Conservation (phyloP, 805 yeast genomes). For the Kodamaea laetipori region DNA sequence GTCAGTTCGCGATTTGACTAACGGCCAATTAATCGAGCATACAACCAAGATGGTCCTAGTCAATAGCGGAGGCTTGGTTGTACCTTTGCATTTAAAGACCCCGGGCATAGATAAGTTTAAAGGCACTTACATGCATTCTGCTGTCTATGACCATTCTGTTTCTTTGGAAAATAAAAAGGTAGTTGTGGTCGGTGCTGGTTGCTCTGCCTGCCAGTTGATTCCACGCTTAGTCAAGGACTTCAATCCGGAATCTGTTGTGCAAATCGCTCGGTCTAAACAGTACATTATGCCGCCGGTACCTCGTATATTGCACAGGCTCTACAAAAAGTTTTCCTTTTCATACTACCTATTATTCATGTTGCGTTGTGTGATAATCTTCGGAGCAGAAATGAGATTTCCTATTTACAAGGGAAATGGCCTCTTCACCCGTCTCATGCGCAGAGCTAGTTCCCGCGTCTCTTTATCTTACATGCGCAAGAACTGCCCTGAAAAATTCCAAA, state of each 20-base stretch:
- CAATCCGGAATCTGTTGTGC: slow-evolving; percentile 30
- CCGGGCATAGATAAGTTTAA: slow-evolving; percentile 38
- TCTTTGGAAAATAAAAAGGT: slow-evolving; percentile 37
- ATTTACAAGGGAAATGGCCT: slow-evolving; percentile 34
- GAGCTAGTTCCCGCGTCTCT: slow-evolving; percentile 23
- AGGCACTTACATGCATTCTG: slow-evolving; percentile 45
- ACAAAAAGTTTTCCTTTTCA: slow-evolving; percentile 26
- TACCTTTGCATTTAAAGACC: slow-evolving; percentile 32
- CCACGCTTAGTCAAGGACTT: slow-evolving; percentile 36
- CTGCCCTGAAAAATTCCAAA: slow-evolving; percentile 37
- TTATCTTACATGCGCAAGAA: slow-evolving; percentile 28
- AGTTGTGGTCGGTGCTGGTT: slow-evolving; percentile 45
- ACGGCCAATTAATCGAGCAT: slow-evolving; percentile 36
- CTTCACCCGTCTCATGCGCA: slow-evolving; percentile 29
- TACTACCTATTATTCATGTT: slow-evolving; percentile 31
- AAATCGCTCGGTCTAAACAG: slow-evolving; percentile 39
- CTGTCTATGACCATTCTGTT: slow-evolving; percentile 38
- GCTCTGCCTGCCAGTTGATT: slow-evolving; percentile 44
- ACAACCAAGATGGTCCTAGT: slow-evolving; percentile 27
- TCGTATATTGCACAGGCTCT: slow-evolving; percentile 19
- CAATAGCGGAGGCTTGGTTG: slow-evolving; percentile 41
- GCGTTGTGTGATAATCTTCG: slow-evolving; percentile 28
- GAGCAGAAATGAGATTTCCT: slow-evolving; percentile 40
- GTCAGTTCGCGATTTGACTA: slow-evolving; percentile 25
- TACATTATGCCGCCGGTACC: slow-evolving; percentile 44